A percentile compares a stretch with the other conserved stretches of the same genome.
These are phyloP conservation scores for Teratosphaeria zuluensis DNA, from an alignment of 2,329 filamentous ascomycete genomes.

Conservation along the genomic window DNA sequence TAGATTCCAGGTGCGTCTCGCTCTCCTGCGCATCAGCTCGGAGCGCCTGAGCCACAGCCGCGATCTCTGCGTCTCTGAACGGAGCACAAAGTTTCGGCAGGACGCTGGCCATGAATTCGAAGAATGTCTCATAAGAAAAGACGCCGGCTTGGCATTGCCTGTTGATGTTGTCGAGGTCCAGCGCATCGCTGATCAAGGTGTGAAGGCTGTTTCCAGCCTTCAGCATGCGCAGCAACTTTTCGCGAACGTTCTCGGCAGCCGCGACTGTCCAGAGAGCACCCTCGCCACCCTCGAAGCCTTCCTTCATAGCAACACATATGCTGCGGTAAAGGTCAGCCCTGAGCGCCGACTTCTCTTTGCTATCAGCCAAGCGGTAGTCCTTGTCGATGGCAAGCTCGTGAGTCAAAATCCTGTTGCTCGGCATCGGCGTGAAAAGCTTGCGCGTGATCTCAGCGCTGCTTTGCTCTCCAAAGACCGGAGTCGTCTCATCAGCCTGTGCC, in stretches of 20 bases:
- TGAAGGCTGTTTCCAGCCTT: constrained; percentile 64
- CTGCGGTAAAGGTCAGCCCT: constrained; percentile 52
- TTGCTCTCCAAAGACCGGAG: constrained; percentile 18
- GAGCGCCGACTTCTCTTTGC: constrained; percentile 40
- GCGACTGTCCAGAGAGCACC: constrained; percentile 59
- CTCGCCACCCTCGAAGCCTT: constrained; percentile 53
- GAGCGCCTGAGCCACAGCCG: constrained; percentile 53
- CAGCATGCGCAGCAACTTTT: constrained; percentile 63
- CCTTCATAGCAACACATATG: constrained; percentile 52
- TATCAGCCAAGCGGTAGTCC: constrained; percentile 59
- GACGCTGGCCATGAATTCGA: constrained; percentile 63
- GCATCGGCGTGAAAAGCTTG: constrained; percentile 51
- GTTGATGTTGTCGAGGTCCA: constrained; percentile 63
- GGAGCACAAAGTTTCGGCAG: constrained; percentile 73
- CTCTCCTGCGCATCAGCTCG: constrained; percentile 13
- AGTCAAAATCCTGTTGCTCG: constrained; percentile 63
- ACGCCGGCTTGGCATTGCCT: constrained; percentile 60
- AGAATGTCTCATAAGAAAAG: constrained; percentile 76
- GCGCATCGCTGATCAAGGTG: constrained; percentile 61
- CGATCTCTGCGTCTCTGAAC: constrained; percentile 67
- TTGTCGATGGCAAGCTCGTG: constrained; percentile 74
- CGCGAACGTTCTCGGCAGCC: constrained; percentile 60
- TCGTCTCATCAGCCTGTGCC: constrained; percentile 3
- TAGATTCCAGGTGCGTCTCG: constrained; percentile 45
- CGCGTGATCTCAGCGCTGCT: constrained; percentile 26